Conservation (phyloP, 179 eudicot genomes). For the Silene vulgaris region DNA sequence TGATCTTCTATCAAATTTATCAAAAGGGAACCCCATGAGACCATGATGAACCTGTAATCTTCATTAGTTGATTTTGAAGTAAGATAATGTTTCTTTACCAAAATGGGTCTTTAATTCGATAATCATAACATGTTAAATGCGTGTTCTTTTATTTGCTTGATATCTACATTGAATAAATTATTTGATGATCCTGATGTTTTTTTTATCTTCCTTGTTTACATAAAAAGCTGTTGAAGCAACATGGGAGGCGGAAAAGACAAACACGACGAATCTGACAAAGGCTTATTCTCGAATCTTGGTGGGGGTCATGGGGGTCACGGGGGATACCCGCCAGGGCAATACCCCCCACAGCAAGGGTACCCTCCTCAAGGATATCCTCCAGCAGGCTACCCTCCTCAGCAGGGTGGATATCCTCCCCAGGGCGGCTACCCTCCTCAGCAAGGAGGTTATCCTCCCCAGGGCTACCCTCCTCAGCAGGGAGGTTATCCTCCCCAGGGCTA, state of each 20-base stretch:
- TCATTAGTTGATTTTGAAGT: background rate
- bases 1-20: too few relatives aligned
- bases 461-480: constrained; percentile 19
- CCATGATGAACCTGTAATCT: too few relatives aligned
- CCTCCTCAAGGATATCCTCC: constrained; percentile 32
- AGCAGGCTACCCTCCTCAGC: constrained; percentile 26
- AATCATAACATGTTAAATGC: background rate
- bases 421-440: constrained; percentile 30
- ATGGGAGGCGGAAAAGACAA: constrained; percentile 68
- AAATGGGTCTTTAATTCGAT: background rate
- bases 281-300: constrained; percentile 38
- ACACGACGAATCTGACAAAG: constrained; percentile 38
- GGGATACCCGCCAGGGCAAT: constrained; percentile 28
- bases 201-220: background rate
- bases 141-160: background rate
- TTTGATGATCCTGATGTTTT: background rate
- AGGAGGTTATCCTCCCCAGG: constrained; percentile 29
- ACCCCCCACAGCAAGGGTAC: constrained; percentile 22
- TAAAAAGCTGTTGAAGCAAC: constrained; percentile 26
- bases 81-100: background rate
- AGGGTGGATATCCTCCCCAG: constrained; percentile 23
- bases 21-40: too few relatives aligned
- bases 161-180: background rate
- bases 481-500: constrained; percentile 25
- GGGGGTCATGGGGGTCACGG: constrained; percentile 31